phyloP scores from a whole-genome alignment of 805 yeast species.

The Pichia ethanolica region DNA sequence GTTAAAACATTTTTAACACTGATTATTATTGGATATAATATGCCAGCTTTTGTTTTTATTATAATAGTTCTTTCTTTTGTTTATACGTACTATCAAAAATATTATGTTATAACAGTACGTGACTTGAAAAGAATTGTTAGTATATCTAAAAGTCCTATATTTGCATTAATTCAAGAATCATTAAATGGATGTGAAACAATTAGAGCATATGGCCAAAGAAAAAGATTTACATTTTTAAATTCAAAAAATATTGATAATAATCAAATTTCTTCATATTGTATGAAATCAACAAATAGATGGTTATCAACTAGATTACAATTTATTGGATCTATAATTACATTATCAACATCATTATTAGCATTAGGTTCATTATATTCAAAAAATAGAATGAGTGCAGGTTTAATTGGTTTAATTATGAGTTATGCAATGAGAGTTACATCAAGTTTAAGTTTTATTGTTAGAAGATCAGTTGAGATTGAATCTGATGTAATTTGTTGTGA shows the following conservation, averaged over 20 bases:
- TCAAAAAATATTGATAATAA: conserved; percentile 42
- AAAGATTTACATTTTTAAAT: conserved; percentile 54
- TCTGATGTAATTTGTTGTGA: conserved; percentile 75
- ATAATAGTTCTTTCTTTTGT: conserved; percentile 42
- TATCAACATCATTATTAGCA: conserved; percentile 43
- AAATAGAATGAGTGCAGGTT: conserved; percentile 45
- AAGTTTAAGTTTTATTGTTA: conserved; percentile 47
- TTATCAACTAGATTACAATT: conserved; percentile 52
- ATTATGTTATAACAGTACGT: conserved; percentile 62
- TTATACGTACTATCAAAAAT: conserved; percentile 64
- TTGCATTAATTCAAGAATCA: conserved; percentile 77
- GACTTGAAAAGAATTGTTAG: conserved; percentile 72
- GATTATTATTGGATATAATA: conserved; percentile 41
- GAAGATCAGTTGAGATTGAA: conserved; percentile 58
- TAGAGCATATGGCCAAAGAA: conserved; percentile 63
- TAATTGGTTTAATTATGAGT: conserved; percentile 59
- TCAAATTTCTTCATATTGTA: conserved; percentile 39
- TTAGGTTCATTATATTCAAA: conserved; percentile 31
- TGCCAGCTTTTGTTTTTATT: conserved; percentile 48
- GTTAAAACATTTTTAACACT: conserved; percentile 44
- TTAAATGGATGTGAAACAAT: conserved; percentile 72
- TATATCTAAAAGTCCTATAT: conserved; percentile 66
- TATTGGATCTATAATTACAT: conserved; percentile 49
- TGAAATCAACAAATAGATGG: conserved; percentile 59
- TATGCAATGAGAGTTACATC: conserved; percentile 53